Base-by-base conservation (phyloP, 2,329 filamentous ascomycete genomes). In the Mariannaea elegans region DNA sequence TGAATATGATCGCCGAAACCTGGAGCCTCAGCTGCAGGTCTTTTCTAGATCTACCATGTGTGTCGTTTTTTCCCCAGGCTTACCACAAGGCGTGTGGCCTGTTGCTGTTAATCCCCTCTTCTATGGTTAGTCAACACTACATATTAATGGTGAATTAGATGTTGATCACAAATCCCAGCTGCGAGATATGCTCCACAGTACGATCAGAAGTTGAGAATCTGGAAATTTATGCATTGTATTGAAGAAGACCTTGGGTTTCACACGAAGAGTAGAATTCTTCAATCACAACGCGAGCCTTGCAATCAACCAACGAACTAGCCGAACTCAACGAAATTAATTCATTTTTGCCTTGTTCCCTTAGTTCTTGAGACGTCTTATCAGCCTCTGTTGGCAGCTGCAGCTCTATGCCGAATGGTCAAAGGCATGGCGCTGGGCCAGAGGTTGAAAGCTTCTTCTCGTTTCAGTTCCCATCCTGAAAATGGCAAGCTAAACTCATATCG, bases 401-500 rank as follows among this genome's bases (percentile, higher is more conserved):
- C 24, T 27, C 24, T 27, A 9, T 9, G 24, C 9, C 9, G 24
- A 9, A 27, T 27, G 24, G 24, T 69, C 10, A 68, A 48, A 2
- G 67, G 62, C 67, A 70, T 66, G 6, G 52, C 29, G 0, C 64
- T 56, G 12, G 64, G 55, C 12, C 64, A 52, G 34, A 67, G 62
- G n/a, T 67, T 68, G 58, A 70, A 65, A 2, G 60, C 52, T 21
- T 70, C 67, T 27, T 49, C 55, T 12, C 62, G 56, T 13, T 65
- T 41, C 7, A 61, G 47, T 24, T 67, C 52, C 41, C 61, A 71
- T 9, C 59, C 57, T 10, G 59, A 42, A 27, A 48, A 32, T 5
- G 63, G 62, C 27, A 71, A 14, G 2, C 62, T 62, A 71, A 81
- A 79, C 13, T 81, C 75, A 48, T 78, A 82, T 0, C 76, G 70